A percentile compares a stretch with the other conserved stretches of the same genome.
Conservation (phyloP, 192 early-diverging fungal species). For the Funneliformis mosseae region DNA sequence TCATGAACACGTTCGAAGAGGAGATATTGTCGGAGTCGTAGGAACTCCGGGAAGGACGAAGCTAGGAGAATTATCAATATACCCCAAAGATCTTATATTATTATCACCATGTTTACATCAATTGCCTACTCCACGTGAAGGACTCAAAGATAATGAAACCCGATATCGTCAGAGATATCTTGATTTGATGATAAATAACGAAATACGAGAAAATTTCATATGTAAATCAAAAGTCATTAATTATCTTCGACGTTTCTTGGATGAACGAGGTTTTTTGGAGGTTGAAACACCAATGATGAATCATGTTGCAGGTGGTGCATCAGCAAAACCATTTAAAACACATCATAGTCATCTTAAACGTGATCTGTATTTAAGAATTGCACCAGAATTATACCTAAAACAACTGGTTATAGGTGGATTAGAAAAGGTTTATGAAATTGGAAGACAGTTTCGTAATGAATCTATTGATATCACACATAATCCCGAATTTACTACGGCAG, state of each 20-base stretch:
- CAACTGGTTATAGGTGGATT: constrained; percentile 97
- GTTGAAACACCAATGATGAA: constrained; percentile 99
- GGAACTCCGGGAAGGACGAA: constrained; percentile 90
- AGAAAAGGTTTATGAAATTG: constrained; percentile 99
- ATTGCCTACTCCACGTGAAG: constrained; percentile 91
- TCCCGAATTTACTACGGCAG: constrained; percentile 99
- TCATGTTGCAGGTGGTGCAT: constrained; percentile 94
- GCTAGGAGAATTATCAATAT: constrained; percentile 93
- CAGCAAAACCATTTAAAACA: constrained; percentile 98
- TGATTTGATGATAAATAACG: constrained; percentile 98
- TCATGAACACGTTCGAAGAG: constrained; percentile 83
- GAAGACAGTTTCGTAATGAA: constrained; percentile 99
- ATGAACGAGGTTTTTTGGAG: constrained; percentile 94
- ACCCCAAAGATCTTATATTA: constrained; percentile 83
- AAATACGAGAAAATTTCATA: constrained; percentile 93
- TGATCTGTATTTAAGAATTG: constrained; percentile 97
- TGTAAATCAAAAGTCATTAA: constrained; percentile 92
- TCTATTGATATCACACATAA: constrained; percentile 98
- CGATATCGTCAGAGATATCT: constrained; percentile 98
- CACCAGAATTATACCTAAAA: constrained; percentile 98
- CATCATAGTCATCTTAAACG: constrained; percentile 99
- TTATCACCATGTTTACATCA: constrained; percentile 94
- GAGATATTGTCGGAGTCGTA: constrained; percentile 95
- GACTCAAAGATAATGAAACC: constrained; percentile 95
- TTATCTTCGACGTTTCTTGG: constrained; percentile 93